Base-by-base conservation (phyloP, 2,329 filamentous ascomycete species). In the Aspergillus ochraceoroseus region DNA sequence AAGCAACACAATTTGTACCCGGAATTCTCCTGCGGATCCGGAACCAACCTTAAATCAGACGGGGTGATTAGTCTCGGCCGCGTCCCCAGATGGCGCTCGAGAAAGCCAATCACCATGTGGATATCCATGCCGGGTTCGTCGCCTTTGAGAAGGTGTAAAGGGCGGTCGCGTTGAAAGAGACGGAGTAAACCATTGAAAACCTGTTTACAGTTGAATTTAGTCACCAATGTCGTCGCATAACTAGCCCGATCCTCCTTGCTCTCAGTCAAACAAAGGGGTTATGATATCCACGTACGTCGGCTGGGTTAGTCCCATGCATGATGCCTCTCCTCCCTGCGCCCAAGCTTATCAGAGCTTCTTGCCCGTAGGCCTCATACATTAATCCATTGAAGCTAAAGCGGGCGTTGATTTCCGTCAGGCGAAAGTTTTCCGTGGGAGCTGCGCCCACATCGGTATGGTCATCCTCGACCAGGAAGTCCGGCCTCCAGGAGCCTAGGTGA, bases 401-500 rank as follows among this genome's bases (percentile, higher is more conserved):
- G 1, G 52, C 51, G 12, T 58, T 57, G 8, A 59, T 59, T 26
- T 59, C 55, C 12, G 46, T 54, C 11, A 59, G 46, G 1, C 44
- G 42, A 17, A 48, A 52, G 3, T 15, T 34, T 6, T 51, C 46
- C 7, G 29, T 5, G 0, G 17, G 5, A 8, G 9, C 34, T 1
- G 17, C 4, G 18, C 6, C 2, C 4, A 19, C 29, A 23, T 25
- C 17, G 8, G 14, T 28, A 5, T 13, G 8, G 7, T 40, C 34
- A 1, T 42, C 26, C 7, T 55, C 46, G 0, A 59, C 11, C 7
- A 59, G 25, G 13, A 58, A 55, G 28, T 59, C 57, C 2, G 57
- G 56, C 43, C 57, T 48, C 57, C 54, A 59, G 4, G 52, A 54
- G 7, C 55, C 55, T n/a, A n/a, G n/a, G n/a, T n/a, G n/a, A n/a